Evolutionary conservation across 179 eudicot species (phyloP), one percentile per base, ranked within the genome.

Genomic region (Spergularia azorica): DNA sequence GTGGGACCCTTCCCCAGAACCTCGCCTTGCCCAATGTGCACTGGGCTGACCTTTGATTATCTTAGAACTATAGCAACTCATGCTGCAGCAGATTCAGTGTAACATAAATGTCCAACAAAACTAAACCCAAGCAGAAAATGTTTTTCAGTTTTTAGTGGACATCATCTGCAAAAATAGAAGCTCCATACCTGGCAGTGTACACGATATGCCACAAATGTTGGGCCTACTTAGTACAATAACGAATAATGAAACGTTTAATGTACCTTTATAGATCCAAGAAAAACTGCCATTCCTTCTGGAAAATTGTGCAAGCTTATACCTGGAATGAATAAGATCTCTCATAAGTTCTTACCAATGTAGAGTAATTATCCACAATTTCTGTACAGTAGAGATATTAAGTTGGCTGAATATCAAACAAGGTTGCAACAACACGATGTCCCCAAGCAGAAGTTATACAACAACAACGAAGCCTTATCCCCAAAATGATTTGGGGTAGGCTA

Each of bases 281-380:
- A 95, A 62, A 95, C 97, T 17, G 96, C 98, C 97, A 95, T 95
- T 80, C 98, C 97, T 83, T 95, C 97, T 16, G 98, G 98, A 78
- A 95, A 95, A 82, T 92, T 92, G 86, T 95, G 98, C 87, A 95
- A 87, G 85, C 98, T 92, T 79, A 95, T 92, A 66, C 97, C 98
- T 94, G 84, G 67, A 77, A 77, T 6, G 6, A 63, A 78, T n/a
- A 36, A 78, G 52, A 32, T 63, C 3, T 3, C 20, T 72, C 38
- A 70, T 59, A 9, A 67, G 48, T 55, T 70, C 59, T 74, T 67
- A 65, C 13, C 38, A 32, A 11, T 63, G 46, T 63, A 32, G 7
- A 38, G 0, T 0, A 63, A 4, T 63, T 63, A 48, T 36, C 43
- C 43, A 12, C 12, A 26, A 26, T 26, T 26, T 26, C 32, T 32